phyloP scores from a whole-genome alignment of 331 rosid species.

The Dryas integrifolia region DNA sequence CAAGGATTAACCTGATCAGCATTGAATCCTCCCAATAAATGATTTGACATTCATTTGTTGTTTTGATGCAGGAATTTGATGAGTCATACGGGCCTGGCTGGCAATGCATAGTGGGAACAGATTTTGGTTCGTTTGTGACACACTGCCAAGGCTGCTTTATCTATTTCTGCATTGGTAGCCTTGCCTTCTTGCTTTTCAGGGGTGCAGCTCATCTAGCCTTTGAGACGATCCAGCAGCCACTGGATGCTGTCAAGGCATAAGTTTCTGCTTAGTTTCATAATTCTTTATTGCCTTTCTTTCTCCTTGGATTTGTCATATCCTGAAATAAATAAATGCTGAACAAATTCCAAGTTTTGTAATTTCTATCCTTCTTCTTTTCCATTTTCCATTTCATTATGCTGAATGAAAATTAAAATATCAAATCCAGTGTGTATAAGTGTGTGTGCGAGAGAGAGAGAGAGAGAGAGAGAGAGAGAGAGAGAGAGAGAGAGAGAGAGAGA shows the following conservation, averaged over 20 bases:
- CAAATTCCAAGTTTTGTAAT: background rate
- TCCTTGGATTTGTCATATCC: background rate
- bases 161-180: constrained; percentile 63
- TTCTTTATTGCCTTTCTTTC: background rate
- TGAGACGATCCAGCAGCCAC: constrained; percentile 22
- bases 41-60: background rate
- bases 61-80: constrained; percentile 60
- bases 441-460: background rate
- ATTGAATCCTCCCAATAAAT: background rate
- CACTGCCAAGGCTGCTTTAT: constrained; percentile 72
- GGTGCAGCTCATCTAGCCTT: constrained; percentile 46
- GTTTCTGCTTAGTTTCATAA: background rate
- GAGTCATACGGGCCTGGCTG: constrained; percentile 61
- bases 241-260: constrained; percentile 37
- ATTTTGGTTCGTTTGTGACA: constrained; percentile 85
- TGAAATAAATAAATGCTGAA: constrained; percentile 17
- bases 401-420: background rate
- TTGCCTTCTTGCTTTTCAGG: constrained; percentile 69
- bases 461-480: constrained; percentile 22
- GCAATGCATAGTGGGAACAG: constrained; percentile 90
- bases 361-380: background rate
- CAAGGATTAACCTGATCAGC: background rate
- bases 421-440: background rate
- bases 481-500: constrained; percentile 14
- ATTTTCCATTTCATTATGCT: constrained; percentile 14